Evolutionary conservation across 2,329 filamentous ascomycete genomes (phyloP).

Genomic region (Ascochyta rabiei): DNA sequence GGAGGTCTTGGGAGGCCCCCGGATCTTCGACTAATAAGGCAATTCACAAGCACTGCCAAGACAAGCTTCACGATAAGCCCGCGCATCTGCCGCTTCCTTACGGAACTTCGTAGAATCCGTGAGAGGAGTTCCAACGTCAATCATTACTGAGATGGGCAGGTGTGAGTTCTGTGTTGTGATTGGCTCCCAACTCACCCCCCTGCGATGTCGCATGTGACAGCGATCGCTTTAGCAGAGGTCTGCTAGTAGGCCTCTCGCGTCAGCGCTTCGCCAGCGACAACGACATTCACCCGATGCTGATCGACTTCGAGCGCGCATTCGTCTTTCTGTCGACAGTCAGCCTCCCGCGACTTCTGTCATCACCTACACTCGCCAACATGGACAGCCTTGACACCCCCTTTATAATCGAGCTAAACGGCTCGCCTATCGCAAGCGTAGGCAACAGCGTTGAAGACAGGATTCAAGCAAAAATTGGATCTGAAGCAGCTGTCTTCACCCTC

Average conservation of each 20-base stretch:
- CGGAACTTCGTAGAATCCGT: neutral
- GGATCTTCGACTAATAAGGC: slow-evolving; percentile 6
- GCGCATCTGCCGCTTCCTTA: neutral
- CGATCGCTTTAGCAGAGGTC: neutral
- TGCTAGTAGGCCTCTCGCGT: neutral
- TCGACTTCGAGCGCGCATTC: slow-evolving; percentile 14
- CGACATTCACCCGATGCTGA: slow-evolving; percentile 10
- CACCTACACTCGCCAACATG: slow-evolving; percentile 23
- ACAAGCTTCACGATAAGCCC: slow-evolving; percentile 7
- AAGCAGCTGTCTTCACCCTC: slow-evolving; percentile 33
- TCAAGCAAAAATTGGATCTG: slow-evolving; percentile 26
- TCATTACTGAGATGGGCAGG: slow-evolving; percentile 12
- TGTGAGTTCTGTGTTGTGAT: neutral
- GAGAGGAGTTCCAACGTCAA: neutral
- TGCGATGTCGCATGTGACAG: slow-evolving; percentile 10
- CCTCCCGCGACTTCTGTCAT: slow-evolving; percentile 11
- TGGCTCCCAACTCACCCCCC: slow-evolving; percentile 1
- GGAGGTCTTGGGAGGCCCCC: slow-evolving; percentile 6
- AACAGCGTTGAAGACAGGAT: slow-evolving; percentile 14
- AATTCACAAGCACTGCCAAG: slow-evolving; percentile 18
- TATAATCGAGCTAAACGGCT: slow-evolving; percentile 34
- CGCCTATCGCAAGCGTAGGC: slow-evolving; percentile 20
- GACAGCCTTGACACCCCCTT: slow-evolving; percentile 30
- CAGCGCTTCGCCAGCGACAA: neutral
- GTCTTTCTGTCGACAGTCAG: slow-evolving; percentile 9